These are phyloP conservation scores for Powellomyces hirtus DNA, from an alignment of 192 early-diverging fungal genomes.

Conservation along the genomic window DNA sequence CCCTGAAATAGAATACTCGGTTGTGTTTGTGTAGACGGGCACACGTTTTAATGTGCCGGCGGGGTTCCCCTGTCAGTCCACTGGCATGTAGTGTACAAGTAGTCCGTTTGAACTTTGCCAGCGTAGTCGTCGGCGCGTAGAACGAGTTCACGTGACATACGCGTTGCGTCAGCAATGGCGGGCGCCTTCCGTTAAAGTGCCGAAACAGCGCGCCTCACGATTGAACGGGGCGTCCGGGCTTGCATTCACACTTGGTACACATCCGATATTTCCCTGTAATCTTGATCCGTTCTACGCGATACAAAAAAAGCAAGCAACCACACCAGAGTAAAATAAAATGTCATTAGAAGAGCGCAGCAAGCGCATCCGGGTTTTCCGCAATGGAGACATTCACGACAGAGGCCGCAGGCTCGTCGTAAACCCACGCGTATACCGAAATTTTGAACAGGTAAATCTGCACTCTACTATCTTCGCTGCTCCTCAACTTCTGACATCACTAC, in stretches of 20 bases:
- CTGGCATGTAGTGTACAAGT: too few species aligned
- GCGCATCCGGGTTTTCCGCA: constrained; percentile 46
- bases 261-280: neutral
- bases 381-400: constrained; percentile 44
- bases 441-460: constrained; percentile 40
- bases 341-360: constrained; percentile 28
- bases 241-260: neutral
- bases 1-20: neutral
- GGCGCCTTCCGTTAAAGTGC: too few species aligned
- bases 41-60: too few species aligned
- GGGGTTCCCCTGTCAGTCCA: too few species aligned
- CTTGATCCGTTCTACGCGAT: neutral
- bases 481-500: neutral
- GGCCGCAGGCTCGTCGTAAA: constrained; percentile 46
- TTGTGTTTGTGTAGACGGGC: neutral
- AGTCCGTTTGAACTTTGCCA: too few species aligned
- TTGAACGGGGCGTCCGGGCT: neutral
- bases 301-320: neutral
- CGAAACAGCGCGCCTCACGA: neutral
- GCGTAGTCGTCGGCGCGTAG: too few species aligned
- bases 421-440: constrained; percentile 40
- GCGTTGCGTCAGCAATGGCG: too few species aligned
- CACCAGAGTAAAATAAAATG: too few species aligned
- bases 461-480: neutral
- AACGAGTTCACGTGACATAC: too few species aligned